Conservation (phyloP, 31 red algal species). For the Asparagopsis taxiformis region DNA sequence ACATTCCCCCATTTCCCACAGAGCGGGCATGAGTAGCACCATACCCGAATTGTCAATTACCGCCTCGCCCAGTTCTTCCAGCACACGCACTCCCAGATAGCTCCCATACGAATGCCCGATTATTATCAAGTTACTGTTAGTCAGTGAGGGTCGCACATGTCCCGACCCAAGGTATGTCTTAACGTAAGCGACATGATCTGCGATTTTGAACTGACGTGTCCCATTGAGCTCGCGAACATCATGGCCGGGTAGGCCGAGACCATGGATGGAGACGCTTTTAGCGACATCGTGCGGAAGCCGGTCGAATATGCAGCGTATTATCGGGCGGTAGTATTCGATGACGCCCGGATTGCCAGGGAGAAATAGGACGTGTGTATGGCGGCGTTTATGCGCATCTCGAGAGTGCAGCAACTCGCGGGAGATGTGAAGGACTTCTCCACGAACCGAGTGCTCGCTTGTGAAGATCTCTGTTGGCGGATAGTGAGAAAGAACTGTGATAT, state of each 20-base stretch:
- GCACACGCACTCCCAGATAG: conserved; percentile 39
- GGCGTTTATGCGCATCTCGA: neutral
- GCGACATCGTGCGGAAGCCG: conserved; percentile 39
- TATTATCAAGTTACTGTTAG: conserved; percentile 18
- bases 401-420: neutral
- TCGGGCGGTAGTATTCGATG: conserved; percentile 71
- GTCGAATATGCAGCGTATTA: conserved; percentile 35
- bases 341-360: conserved; percentile 77
- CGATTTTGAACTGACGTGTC: conserved; percentile 23
- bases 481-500: neutral
- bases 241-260: conserved; percentile 69
- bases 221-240: conserved; percentile 57
- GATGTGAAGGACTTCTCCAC: conserved; percentile 24
- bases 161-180: conserved; percentile 40
- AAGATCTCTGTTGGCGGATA: conserved; percentile 22
- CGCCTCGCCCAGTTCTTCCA: conserved; percentile 15
- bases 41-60: conserved; percentile 7
- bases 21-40: conserved; percentile 70
- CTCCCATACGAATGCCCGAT: conserved; percentile 73
- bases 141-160: conserved; percentile 2
- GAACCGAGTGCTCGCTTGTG: conserved; percentile 3
- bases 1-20: conserved; percentile 47
- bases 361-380: conserved; percentile 60
- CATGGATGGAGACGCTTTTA: conserved; percentile 30
- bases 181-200: conserved; percentile 48